Percentiles rank a stretch among this genome's conserved stretches.
Conservation (phyloP, 169 alveolate genomes). For the Plasmodium gallinaceum region DNA sequence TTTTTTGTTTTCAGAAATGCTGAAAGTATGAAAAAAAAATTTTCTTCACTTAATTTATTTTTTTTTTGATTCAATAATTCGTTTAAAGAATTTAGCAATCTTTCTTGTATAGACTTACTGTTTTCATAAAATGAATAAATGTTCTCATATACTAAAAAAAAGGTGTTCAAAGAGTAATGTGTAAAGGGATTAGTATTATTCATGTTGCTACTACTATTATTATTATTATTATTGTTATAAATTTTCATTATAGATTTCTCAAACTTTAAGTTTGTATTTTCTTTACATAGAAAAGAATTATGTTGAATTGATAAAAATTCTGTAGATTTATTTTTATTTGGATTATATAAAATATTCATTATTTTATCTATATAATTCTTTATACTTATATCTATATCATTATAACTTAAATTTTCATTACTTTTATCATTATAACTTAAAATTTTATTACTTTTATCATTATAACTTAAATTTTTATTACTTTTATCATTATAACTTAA, state of each 20-base stretch:
- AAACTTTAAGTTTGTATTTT: too few species aligned
- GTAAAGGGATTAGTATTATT: neutral
- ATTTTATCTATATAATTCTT: neutral
- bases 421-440: too few species aligned
- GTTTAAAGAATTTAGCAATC: neutral
- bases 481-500: too few species aligned
- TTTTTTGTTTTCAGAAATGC: slow-evolving; percentile 4
- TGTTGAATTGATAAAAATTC: too few species aligned
- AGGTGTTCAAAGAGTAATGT: slow-evolving; percentile 14
- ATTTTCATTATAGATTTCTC: too few species aligned
- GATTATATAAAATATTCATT: neutral
- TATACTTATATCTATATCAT: neutral
- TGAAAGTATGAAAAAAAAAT: slow-evolving; percentile 36
- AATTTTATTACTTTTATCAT: too few species aligned
- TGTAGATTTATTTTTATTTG: neutral
- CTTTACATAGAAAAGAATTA: too few species aligned
- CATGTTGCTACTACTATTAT: neutral
- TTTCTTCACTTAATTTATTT: slow-evolving; percentile 25
- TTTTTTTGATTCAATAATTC: neutral
- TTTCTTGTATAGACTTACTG: neutral
- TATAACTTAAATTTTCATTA: too few species aligned
- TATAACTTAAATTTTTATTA: too few species aligned
- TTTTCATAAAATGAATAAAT: neutral
- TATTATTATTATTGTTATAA: too few species aligned
- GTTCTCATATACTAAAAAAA: slow-evolving; percentile 23